A percentile compares a stretch with the other conserved stretches of the same genome.
Evolutionary conservation across 2,329 filamentous ascomycete species (phyloP).

Genomic region (Paecilomyces sp.): DNA sequence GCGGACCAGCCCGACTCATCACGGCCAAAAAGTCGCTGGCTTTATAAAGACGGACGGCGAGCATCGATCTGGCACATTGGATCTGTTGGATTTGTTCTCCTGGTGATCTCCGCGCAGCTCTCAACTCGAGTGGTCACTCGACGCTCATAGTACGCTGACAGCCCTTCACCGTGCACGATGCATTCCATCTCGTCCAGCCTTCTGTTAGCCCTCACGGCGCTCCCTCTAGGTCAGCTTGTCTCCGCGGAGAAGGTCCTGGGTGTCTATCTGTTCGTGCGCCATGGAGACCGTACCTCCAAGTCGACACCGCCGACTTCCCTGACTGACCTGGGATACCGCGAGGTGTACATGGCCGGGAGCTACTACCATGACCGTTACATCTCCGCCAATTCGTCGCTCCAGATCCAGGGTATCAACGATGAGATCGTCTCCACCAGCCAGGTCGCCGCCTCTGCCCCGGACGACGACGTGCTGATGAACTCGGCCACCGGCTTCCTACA

Average conservation of each 20-base stretch:
- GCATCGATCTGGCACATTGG: background rate
- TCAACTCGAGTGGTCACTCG: background rate
- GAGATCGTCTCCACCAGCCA: slow-evolving; percentile 63
- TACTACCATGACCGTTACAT: slow-evolving; percentile 77
- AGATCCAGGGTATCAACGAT: slow-evolving; percentile 60
- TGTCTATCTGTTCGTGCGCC: slow-evolving; percentile 79
- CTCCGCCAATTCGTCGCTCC: slow-evolving; percentile 47
- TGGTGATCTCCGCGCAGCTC: background rate
- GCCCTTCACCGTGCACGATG: slow-evolving; percentile 15
- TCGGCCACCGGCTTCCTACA: slow-evolving; percentile 77
- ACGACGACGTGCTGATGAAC: slow-evolving; percentile 70
- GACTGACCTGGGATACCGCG: slow-evolving; percentile 69
- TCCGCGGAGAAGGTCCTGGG: slow-evolving; percentile 65
- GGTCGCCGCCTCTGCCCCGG: slow-evolving; percentile 63
- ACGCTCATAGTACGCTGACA: background rate
- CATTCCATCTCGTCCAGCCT: slow-evolving; percentile 10
- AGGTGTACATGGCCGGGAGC: slow-evolving; percentile 64
- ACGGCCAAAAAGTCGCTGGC: background rate
- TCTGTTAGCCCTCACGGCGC: slow-evolving; percentile 18
- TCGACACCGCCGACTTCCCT: slow-evolving; percentile 62
- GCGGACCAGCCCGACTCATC: background rate
- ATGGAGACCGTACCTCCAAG: slow-evolving; percentile 84
- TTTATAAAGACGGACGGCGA: background rate
- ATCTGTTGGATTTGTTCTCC: background rate
- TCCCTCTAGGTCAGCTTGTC: slow-evolving; percentile 11